phyloP scores from a whole-genome alignment of 306 rosid species.

The Lagenaria siceraria region DNA sequence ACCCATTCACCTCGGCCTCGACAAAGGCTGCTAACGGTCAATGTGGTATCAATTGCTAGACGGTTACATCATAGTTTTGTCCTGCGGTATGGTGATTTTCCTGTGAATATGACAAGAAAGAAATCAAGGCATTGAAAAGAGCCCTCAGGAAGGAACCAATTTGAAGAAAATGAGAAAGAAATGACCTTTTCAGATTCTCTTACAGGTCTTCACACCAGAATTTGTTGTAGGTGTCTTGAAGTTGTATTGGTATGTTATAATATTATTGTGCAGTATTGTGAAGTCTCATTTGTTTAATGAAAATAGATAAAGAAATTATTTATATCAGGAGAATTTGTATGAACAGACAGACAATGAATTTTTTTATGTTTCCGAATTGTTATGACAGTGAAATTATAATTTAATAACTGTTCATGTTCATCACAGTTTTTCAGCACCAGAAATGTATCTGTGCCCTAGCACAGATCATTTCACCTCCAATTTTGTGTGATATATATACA shows the following conservation, averaged over 20 bases:
- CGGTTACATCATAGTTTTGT: neutral
- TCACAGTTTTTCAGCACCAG: neutral
- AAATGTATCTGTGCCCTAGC: neutral
- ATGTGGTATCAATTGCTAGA: slow-evolving; percentile 57
- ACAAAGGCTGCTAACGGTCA: slow-evolving; percentile 25
- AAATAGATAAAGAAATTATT: slow-evolving; percentile 14
- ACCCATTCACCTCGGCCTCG: slow-evolving; percentile 37
- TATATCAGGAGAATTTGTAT: neutral
- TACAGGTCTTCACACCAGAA: neutral
- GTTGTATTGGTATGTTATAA: slow-evolving; percentile 12
- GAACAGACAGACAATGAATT: neutral
- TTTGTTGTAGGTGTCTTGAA: neutral
- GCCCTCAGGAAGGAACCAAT: neutral
- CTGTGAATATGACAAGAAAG: slow-evolving; percentile 9
- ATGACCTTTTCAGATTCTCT: neutral
- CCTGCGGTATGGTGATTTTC: neutral
- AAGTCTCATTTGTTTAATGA: slow-evolving; percentile 6
- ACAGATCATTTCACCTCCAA: neutral
- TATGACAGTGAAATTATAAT: slow-evolving; percentile 8
- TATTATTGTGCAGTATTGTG: slow-evolving; percentile 21
- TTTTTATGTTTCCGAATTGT: neutral
- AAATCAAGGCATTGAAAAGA: neutral
- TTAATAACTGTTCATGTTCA: neutral
- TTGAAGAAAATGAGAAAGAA: neutral
- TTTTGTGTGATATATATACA: too few species aligned